Evolutionary conservation across 345 rosid genomes (phyloP), one percentile per base, ranked within the genome.

Genomic region (Stellera chamaejasme): DNA sequence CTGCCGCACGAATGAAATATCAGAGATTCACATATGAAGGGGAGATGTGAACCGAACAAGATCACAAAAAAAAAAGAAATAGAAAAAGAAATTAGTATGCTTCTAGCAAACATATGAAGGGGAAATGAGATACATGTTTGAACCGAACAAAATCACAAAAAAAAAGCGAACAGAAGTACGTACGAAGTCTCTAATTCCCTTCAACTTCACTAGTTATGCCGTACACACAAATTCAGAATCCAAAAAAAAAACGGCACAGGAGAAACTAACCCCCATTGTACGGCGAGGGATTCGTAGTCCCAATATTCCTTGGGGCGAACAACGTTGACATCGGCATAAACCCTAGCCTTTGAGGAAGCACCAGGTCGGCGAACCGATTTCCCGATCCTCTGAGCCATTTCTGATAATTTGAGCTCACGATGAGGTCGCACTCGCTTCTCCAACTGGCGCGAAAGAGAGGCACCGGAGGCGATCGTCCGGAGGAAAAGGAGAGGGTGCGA

Each of bases 311-410:
- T 87, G 11, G 97, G 97, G 11, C 86, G 91, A 65, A 77, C 59
- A 15, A 89, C 89, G 69, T 93, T 93, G 75, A 89, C 57, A 62
- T 93, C 99, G 19, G 85, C 45, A 66, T 81, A 93, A 87, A 89
- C 96, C 96, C 90, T 93, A 72, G 99, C 82, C 64, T 82, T 87
- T 56, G 97, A 93, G 50, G 99, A 83, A 15, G 91, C 91, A 69
- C 99, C 99, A 36, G 97, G 83, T 64, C 90, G 92, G 70, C 97
- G 80, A 71, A 80, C 61, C 39, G 99, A 81, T 79, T 89, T 89
- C 0, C 92, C 99, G 71, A 93, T 89, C 82, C 89, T 93, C 82
- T 93, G 96, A 62, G 97, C 97, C 97, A 89, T 84, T 72, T 78
- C 90, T 28, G 75, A 64, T 50, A 68, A 52, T 10, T 62, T 71